Evolutionary conservation across 1,284 basidiomycete genomes (phyloP).

Genomic region (Microbotryomycetes sp.): DNA sequence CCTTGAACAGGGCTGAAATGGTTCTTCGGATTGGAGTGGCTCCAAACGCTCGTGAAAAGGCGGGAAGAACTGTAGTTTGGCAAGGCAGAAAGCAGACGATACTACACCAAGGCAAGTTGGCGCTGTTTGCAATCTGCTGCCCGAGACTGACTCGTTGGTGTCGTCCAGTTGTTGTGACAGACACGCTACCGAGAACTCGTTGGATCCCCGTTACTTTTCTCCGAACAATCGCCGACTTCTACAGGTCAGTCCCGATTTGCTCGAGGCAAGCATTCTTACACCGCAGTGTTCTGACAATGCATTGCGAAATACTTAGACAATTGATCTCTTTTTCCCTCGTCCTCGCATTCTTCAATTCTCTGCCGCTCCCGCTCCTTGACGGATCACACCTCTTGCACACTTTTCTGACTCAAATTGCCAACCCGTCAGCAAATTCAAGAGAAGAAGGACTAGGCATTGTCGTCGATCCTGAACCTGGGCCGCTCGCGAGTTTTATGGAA

Average conservation of each 20-base stretch:
- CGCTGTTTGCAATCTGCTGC: neutral
- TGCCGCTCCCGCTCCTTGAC: constrained; percentile 30
- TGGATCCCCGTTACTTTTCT: neutral
- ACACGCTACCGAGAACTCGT: no score
- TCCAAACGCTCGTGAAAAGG: neutral
- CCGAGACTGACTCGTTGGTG: no score
- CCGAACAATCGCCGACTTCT: neutral
- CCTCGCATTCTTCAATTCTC: constrained; percentile 26
- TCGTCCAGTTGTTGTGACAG: neutral
- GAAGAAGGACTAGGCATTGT: neutral
- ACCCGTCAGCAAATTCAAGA: neutral
- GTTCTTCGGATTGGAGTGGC: neutral
- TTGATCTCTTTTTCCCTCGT: constrained; percentile 14
- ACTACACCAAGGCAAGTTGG: neutral
- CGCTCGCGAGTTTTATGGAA: neutral
- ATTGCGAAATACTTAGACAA: neutral
- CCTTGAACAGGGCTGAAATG: neutral
- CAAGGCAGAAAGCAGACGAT: neutral
- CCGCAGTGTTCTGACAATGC: neutral
- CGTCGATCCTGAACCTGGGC: neutral
- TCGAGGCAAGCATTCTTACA: neutral
- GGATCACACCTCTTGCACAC: constrained; percentile 14
- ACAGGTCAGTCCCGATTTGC: no score
- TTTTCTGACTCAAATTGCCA: neutral
- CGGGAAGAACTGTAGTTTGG: neutral